Evolutionary conservation across 768 basidiomycete species (phyloP).

Genomic region (Russula sp.): DNA sequence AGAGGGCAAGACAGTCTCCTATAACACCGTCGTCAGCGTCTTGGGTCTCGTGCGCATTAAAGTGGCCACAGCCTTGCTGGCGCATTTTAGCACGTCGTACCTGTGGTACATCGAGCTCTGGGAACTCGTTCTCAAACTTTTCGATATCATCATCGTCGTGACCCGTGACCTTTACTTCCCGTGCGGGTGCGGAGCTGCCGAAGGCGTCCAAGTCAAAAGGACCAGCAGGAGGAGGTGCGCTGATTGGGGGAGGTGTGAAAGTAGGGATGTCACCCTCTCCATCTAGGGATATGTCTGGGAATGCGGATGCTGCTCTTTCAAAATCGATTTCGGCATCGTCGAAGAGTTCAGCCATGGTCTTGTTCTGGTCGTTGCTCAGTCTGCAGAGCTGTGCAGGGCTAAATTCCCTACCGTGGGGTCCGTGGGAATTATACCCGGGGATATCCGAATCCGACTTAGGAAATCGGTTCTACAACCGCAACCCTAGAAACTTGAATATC

Average conservation of each 20-base stretch:
- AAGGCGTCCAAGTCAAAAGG: slow-evolving; percentile 68
- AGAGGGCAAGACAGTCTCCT: slow-evolving; percentile 19
- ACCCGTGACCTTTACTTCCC: slow-evolving; percentile 73
- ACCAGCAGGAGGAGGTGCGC: slow-evolving; percentile 22
- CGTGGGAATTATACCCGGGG: not conserved
- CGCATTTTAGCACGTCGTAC: slow-evolving; percentile 28
- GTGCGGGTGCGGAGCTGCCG: slow-evolving; percentile 41
- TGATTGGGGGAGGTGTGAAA: slow-evolving; percentile 30
- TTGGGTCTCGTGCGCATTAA: slow-evolving; percentile 11
- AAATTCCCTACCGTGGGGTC: not conserved
- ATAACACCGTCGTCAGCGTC: slow-evolving; percentile 15
- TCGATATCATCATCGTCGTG: slow-evolving; percentile 66
- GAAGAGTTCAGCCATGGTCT: slow-evolving; percentile 34
- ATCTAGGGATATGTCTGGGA: slow-evolving; percentile 80
- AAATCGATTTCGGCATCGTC: slow-evolving; percentile 63
- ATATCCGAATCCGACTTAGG: not conserved
- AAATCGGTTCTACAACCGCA: not conserved
- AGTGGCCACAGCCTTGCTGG: not conserved
- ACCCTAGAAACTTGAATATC: too few relatives aligned
- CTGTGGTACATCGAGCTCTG: slow-evolving; percentile 57
- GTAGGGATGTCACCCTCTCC: slow-evolving; percentile 51
- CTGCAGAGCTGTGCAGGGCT: not conserved
- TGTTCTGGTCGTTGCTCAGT: not conserved
- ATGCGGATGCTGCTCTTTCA: slow-evolving; percentile 73
- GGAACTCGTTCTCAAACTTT: slow-evolving; percentile 81